These are phyloP conservation scores for Naematelia encephala DNA, from an alignment of 768 basidiomycete genomes.

Conservation along the genomic window DNA sequence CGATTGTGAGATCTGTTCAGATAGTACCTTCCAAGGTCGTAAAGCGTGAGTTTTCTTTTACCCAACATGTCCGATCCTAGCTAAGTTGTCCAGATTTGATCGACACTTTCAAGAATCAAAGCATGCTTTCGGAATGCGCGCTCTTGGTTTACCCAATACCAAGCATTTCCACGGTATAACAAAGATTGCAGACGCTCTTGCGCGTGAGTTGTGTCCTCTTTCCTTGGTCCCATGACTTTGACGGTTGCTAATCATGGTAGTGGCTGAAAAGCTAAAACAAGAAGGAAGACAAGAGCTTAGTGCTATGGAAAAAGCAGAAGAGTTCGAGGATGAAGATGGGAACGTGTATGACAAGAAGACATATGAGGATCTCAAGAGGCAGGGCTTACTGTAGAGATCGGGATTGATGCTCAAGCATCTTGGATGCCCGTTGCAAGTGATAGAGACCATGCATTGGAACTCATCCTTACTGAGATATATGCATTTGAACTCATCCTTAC, in stretches of 20 bases:
- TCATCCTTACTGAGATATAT: too few species aligned
- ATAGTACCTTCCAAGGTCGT: slow-evolving; percentile 45
- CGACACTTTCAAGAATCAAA: slow-evolving; percentile 68
- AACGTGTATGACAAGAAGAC: slow-evolving; percentile 98
- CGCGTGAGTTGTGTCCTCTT: slow-evolving; percentile 61
- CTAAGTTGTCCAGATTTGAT: slow-evolving; percentile 27
- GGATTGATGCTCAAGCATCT: background rate
- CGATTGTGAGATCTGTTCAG: slow-evolving; percentile 94
- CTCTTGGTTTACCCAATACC: slow-evolving; percentile 92
- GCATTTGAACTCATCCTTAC: too few species aligned
- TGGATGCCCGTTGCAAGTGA: too few species aligned
- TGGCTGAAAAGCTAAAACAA: slow-evolving; percentile 94
- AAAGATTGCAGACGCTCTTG: slow-evolving; percentile 90
- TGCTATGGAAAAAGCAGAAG: slow-evolving; percentile 92
- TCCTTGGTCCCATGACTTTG: background rate
- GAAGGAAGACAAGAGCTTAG: slow-evolving; percentile 94
- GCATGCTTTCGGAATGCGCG: slow-evolving; percentile 97
- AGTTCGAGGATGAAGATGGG: slow-evolving; percentile 95
- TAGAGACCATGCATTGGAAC: too few species aligned
- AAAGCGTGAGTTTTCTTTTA: background rate
- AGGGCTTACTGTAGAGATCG: slow-evolving; percentile 65
- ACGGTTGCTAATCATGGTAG: slow-evolving; percentile 53
- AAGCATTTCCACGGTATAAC: slow-evolving; percentile 99
- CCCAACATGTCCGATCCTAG: background rate
- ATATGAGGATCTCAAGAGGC: slow-evolving; percentile 95